Conservation (phyloP, 1,284 basidiomycete species). For the Ceratobasidium sp. region DNA sequence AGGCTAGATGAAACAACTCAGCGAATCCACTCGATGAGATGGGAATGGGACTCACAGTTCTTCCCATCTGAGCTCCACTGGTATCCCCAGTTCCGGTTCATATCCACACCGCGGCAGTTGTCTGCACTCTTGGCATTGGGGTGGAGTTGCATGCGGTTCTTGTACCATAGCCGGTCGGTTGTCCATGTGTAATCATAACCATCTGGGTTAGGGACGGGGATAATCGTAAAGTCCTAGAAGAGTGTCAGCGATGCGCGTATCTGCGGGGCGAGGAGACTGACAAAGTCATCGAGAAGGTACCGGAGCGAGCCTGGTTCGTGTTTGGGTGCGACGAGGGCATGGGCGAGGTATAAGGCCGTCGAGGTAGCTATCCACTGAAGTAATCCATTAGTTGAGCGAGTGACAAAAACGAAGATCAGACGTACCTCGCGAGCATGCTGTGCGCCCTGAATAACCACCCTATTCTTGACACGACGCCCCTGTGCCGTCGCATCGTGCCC, state of each 20-base stretch:
- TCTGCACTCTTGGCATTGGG: constrained; percentile 47
- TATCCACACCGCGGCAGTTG: constrained; percentile 75
- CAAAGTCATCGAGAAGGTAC: constrained; percentile 62
- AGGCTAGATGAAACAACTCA: constrained; percentile 45
- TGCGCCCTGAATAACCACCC: constrained; percentile 75
- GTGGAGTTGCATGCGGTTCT: constrained; percentile 68
- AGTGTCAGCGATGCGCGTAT: not conserved
- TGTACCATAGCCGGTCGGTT: constrained; percentile 79
- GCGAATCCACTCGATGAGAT: constrained; percentile 32
- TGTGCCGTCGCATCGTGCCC: constrained; percentile 34
- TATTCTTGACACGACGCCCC: constrained; percentile 39
- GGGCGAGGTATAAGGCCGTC: constrained; percentile 74
- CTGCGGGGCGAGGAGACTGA: constrained; percentile 45
- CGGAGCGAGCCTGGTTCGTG: constrained; percentile 52
- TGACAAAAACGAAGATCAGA: constrained; percentile 37
- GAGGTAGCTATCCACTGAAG: constrained; percentile 80
- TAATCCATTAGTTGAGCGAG: not conserved
- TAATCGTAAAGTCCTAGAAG: constrained; percentile 70
- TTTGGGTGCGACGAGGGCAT: constrained; percentile 64
- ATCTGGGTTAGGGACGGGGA: constrained; percentile 84
- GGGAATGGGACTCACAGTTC: constrained; percentile 45
- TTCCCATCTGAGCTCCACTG: constrained; percentile 38
- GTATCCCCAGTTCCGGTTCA: constrained; percentile 76
- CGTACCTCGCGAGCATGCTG: constrained; percentile 81
- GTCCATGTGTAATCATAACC: constrained; percentile 75